These are phyloP conservation scores for Aphanomyces astaci DNA, from an alignment of 352 stramenopile species.

Conservation along the genomic window DNA sequence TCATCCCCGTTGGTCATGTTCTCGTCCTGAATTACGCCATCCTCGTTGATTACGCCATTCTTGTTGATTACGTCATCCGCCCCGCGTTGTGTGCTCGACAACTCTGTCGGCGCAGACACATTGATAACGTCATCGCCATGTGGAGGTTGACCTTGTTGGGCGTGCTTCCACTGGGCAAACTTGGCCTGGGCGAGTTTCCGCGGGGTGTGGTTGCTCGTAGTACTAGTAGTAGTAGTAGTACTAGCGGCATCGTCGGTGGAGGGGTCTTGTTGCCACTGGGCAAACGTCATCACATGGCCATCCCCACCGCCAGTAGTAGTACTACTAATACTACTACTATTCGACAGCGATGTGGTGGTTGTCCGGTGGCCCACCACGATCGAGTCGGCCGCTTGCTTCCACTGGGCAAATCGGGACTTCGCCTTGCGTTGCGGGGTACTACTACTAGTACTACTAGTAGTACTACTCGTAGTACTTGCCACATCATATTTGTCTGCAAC, in stretches of 20 bases:
- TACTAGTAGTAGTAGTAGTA: background rate
- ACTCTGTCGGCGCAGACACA: no score
- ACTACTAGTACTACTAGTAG: no score
- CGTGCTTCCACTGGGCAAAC: constrained; percentile 5
- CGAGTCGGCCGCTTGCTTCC: background rate
- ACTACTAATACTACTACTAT: no score
- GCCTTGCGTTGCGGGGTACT: background rate
- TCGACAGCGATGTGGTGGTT: no score
- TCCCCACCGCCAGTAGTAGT: no score
- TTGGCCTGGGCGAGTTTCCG: background rate
- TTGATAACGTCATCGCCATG: no score
- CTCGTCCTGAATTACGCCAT: no score
- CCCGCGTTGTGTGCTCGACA: no score
- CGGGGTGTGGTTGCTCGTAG: background rate
- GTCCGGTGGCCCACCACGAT: background rate
- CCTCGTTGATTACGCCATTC: no score
- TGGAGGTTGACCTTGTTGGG: background rate
- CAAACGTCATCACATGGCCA: background rate
- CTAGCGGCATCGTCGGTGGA: background rate
- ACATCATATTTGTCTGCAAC: background rate
- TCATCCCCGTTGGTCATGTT: no score
- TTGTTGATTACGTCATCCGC: no score
- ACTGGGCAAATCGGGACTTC: background rate
- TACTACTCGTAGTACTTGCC: no score
- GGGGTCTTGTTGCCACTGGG: background rate